Conservation (phyloP, 2,329 filamentous ascomycete genomes). For the Westerdykella aurantiaca region DNA sequence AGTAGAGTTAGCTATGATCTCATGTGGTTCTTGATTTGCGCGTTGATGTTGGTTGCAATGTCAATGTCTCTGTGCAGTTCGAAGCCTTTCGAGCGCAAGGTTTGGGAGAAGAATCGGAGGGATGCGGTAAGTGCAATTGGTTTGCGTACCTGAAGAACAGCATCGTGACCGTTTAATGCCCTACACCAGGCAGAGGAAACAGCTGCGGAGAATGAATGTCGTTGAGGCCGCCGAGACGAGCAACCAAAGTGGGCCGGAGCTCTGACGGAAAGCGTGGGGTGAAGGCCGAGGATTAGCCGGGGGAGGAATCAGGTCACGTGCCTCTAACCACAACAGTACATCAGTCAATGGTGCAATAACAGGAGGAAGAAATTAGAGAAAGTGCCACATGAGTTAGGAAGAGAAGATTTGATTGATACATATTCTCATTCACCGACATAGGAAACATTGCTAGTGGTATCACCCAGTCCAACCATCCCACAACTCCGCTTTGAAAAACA, state of each 20-base stretch:
- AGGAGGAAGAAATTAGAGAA: too few relatives aligned
- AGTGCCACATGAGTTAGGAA: neutral
- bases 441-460: constrained; percentile 26
- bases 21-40: neutral
- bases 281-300: neutral
- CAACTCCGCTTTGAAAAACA: neutral
- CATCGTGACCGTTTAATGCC: constrained; percentile 31
- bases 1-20: constrained; percentile 3
- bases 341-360: too few relatives aligned
- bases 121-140: neutral
- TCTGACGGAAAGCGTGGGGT: neutral
- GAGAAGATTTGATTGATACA: constrained; percentile 10
- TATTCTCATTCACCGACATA: constrained; percentile 17
- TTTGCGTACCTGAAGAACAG: constrained; percentile 49
- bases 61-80: too few relatives aligned
- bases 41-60: neutral
- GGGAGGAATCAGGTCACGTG: neutral
- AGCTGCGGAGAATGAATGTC: neutral
- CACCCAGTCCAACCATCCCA: constrained; percentile 6
- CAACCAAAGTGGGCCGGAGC: too few relatives aligned
- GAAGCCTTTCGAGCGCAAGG: too few relatives aligned
- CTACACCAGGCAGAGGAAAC: neutral
- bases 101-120: too few relatives aligned
- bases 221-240: neutral
- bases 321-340: too few relatives aligned